These are phyloP conservation scores for Bipolaris bicolor DNA, from an alignment of 2,329 filamentous ascomycete genomes.

Conservation along the genomic window DNA sequence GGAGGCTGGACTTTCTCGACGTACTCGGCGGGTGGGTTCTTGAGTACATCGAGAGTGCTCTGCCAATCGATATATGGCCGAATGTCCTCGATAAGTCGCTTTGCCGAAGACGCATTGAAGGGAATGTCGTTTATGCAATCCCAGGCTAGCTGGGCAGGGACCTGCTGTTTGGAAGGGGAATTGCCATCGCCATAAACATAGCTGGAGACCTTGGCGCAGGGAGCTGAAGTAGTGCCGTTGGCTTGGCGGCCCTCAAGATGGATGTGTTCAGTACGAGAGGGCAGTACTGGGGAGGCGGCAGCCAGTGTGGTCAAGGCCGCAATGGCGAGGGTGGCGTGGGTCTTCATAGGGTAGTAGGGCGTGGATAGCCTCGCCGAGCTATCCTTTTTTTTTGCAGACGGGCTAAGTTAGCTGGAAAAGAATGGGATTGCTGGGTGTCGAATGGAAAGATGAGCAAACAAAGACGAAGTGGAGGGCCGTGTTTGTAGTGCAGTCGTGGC, in stretches of 20 bases:
- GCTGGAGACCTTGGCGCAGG: conserved; percentile 44
- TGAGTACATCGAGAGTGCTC: conserved; percentile 52
- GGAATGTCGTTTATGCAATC: conserved; percentile 55
- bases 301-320: conserved; percentile 29
- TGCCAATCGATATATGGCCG: conserved; percentile 56
- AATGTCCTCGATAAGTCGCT: conserved; percentile 48
- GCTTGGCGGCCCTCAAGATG: conserved; percentile 27
- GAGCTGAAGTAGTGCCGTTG: conserved; percentile 29
- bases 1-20: conserved; percentile 53
- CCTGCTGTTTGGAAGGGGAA: conserved; percentile 23
- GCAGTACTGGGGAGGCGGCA: conserved; percentile 32
- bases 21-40: conserved; percentile 55
- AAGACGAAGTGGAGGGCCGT: background rate
- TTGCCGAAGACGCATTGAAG: conserved; percentile 51
- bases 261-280: conserved; percentile 22
- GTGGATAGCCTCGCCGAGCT: background rate
- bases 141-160: conserved; percentile 54
- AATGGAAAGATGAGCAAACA: background rate
- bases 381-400: background rate
- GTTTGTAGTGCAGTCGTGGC: background rate
- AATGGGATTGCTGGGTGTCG: background rate
- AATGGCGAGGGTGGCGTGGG: conserved; percentile 28
- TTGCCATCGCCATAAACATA: conserved; percentile 34
- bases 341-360: conserved; percentile 31
- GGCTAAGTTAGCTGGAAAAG: background rate